Base-by-base conservation (phyloP, 23 red algal genomes). In the Porphyridium purpureum region DNA sequence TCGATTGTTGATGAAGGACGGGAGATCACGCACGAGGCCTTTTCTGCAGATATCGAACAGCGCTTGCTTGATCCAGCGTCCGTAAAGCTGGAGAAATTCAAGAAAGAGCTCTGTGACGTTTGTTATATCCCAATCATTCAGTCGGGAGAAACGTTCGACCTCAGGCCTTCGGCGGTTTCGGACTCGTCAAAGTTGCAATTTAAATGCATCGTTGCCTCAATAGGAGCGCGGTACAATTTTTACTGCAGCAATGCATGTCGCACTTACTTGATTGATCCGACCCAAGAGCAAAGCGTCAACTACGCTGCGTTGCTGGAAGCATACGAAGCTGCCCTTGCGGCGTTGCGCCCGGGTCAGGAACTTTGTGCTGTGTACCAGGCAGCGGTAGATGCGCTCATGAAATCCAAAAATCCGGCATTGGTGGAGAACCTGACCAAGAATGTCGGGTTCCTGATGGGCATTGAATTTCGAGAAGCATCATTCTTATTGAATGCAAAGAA, bases 81-180 rank as follows among this genome's bases (percentile, higher is more conserved):
- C 33, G 72, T 84, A 15, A 29, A 49, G 2, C 33, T 95, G n/a
- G 35, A 52, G 22, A 8, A 38, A 6, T 35, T 77, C 2, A 70
- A 83, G 22, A 36, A 52, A n/a, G 71, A 95, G 23, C 50, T 74
- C 44, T 94, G 86, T 47, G 88, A 95, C 51, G 72, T 78, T 1
- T 83, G 76, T 40, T 95, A 80, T 47, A 70, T 78, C 19, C 88
- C 88, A 15, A 95, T 95, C 22, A 66, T 95, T 21, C 88, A 95
- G 51, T 80, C 72, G 50, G 49, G 44, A 27, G 63, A 72, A 5
- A 70, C 56, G 30, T 95, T 76, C 62, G 79, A 95, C 50, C 55
- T 95, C 27, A 55, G 71, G 21, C 88, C 88, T 7, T 77, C 68
- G 34, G 88, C 88, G 2, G 56, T 64, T 47, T 84, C 78, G 50